phyloP scores from a whole-genome alignment of 495 filamentous ascomycete species.

The Darksidea phi region DNA sequence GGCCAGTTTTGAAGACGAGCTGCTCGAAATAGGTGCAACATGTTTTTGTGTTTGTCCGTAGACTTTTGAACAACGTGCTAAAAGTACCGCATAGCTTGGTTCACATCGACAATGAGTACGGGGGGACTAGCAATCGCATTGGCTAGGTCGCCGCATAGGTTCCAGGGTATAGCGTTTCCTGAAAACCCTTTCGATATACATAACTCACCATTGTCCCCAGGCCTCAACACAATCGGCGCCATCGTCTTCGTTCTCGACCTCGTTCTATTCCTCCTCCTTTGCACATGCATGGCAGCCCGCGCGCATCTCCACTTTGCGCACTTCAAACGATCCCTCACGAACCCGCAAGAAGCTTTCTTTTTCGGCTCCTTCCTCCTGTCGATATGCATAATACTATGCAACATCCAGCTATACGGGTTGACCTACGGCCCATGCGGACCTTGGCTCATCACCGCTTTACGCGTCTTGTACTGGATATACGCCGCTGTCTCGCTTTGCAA shows the following conservation, averaged over 20 bases:
- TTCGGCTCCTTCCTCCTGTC: conserved; percentile 66
- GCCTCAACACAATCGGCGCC: conserved; percentile 59
- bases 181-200: neutral
- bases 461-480: conserved; percentile 34
- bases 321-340: conserved; percentile 55
- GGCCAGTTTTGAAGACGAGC: too few species aligned
- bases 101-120: conserved; percentile 65
- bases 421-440: conserved; percentile 43
- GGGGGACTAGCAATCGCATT: conserved; percentile 64
- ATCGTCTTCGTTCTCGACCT: conserved; percentile 63
- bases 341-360: conserved; percentile 65
- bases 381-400: conserved; percentile 59
- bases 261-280: conserved; percentile 56
- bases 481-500: conserved; percentile 13
- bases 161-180: conserved; percentile 39
- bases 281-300: conserved; percentile 53
- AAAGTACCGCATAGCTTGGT: too few species aligned
- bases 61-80: too few species aligned
- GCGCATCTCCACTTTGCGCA: conserved; percentile 54
- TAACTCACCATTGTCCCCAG: conserved; percentile 27
- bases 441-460: conserved; percentile 42
- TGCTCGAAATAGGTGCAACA: too few species aligned
- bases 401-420: conserved; percentile 59
- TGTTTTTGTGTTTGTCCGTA: too few species aligned
- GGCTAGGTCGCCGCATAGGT: conserved; percentile 57